phyloP scores from a whole-genome alignment of 148 eudicot species.

The Fagopyrum tataricum region DNA sequence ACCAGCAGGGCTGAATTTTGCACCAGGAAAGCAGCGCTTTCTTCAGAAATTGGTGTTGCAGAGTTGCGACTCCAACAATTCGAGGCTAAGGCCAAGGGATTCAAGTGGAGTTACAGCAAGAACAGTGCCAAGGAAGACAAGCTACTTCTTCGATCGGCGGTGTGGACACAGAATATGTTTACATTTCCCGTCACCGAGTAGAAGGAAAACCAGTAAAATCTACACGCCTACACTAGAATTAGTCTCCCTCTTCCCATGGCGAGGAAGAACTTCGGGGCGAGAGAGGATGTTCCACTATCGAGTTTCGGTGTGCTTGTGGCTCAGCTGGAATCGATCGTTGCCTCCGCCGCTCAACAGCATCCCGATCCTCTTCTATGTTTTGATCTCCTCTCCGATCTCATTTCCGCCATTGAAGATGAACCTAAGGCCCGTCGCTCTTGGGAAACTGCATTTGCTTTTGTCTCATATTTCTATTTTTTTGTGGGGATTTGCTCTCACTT shows the following conservation, averaged over 20 bases:
- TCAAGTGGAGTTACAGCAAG: background rate
- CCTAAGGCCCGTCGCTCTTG: conserved; percentile 45
- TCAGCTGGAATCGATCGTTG: conserved; percentile 83
- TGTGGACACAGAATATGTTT: background rate
- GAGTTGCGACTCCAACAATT: background rate
- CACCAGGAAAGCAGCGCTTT: background rate
- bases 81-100: background rate
- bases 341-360: conserved; percentile 66
- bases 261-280: conserved; percentile 37
- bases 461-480: background rate
- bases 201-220: background rate
- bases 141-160: background rate
- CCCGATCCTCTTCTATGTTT: conserved; percentile 91
- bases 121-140: background rate
- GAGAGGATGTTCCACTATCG: conserved; percentile 63
- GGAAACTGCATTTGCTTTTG: conserved; percentile 1
- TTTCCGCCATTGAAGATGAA: conserved; percentile 69
- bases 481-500: background rate
- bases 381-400: conserved; percentile 96
- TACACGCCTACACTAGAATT: background rate
- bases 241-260: conserved; percentile 28
- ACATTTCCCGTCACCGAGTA: background rate
- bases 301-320: conserved; percentile 90
- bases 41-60: background rate
- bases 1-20: too few species aligned